Evolutionary conservation across 2,329 filamentous ascomycete genomes (phyloP).

Genomic region (Rhexocercosporidium sp.): DNA sequence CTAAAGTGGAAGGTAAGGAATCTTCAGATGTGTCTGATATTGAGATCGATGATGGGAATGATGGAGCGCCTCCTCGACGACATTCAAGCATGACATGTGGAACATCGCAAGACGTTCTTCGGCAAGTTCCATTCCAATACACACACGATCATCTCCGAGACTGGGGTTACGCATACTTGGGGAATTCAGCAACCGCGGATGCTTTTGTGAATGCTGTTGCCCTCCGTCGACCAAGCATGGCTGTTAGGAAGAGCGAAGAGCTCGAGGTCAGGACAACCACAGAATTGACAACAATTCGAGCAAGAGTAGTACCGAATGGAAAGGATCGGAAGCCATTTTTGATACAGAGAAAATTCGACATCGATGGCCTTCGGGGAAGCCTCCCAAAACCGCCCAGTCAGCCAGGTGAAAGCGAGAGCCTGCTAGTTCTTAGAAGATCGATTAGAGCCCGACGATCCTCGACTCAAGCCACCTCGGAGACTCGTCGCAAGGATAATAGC

Average conservation of each 20-base stretch:
- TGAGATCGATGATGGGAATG: background rate
- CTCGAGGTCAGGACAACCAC: background rate
- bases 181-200: slow-evolving; percentile 49
- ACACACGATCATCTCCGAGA: slow-evolving; percentile 46
- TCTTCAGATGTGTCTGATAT: slow-evolving; percentile 1
- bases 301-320: slow-evolving; percentile 49
- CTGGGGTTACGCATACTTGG: slow-evolving; percentile 50
- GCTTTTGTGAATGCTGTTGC: slow-evolving; percentile 52
- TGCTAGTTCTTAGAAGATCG: slow-evolving; percentile 27
- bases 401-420: background rate
- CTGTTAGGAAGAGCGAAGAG: slow-evolving; percentile 8
- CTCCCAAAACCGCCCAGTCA: slow-evolving; percentile 43
- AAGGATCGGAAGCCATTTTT: slow-evolving; percentile 52
- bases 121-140: slow-evolving; percentile 34
- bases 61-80: background rate
- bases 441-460: slow-evolving; percentile 30
- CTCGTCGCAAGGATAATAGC: background rate
- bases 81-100: slow-evolving; percentile 18
- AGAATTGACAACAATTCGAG: slow-evolving; percentile 47
- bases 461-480: slow-evolving; percentile 12
- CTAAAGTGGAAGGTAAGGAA: slow-evolving; percentile 18
- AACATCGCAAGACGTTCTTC: slow-evolving; percentile 19
- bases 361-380: slow-evolving; percentile 53
- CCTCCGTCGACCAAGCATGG: slow-evolving; percentile 44
- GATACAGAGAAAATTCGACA: slow-evolving; percentile 56